Evolutionary conservation across 1,139 yeast species (phyloP).

Genomic region (Nakaseomyces delphensis): DNA sequence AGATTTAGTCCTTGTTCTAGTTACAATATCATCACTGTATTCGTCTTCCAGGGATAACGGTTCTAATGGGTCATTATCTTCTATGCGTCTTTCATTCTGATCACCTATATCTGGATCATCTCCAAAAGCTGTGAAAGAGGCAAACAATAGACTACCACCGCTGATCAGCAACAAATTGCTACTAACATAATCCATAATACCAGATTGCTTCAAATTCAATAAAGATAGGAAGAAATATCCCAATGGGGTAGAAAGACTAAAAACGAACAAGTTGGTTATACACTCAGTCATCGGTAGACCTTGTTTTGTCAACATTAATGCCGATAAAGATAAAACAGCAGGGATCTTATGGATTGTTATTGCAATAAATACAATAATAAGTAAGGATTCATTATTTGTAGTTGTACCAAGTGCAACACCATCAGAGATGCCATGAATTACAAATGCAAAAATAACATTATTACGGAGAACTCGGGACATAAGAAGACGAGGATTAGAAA

Average conservation of each 20-base stretch:
- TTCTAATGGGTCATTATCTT: neutral
- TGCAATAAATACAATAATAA: conserved; percentile 41
- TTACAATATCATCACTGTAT: neutral
- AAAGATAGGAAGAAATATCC: conserved; percentile 26
- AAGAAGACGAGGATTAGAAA: conserved; percentile 20
- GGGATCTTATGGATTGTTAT: conserved; percentile 57
- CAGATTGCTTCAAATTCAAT: conserved; percentile 21
- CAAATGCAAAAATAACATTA: conserved; percentile 47
- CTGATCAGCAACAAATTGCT: conserved; percentile 29
- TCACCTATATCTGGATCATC: conserved; percentile 5
- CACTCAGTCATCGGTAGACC: conserved; percentile 25
- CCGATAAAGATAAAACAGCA: conserved; percentile 49
- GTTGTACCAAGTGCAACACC: conserved; percentile 59
- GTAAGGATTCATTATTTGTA: conserved; percentile 37
- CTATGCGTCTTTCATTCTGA: neutral
- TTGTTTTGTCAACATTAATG: conserved; percentile 30
- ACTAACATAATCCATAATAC: conserved; percentile 25
- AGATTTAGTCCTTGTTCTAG: conserved; percentile 4
- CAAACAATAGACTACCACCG: conserved; percentile 32
- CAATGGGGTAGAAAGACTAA: conserved; percentile 30
- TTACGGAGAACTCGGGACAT: conserved; percentile 20
- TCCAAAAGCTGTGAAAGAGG: conserved; percentile 29
- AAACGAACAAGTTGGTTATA: conserved; percentile 26
- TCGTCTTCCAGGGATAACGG: neutral
- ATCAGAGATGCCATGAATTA: conserved; percentile 53